Conservation (phyloP, 768 basidiomycete genomes). For the Amanita pseudoporphyria region DNA sequence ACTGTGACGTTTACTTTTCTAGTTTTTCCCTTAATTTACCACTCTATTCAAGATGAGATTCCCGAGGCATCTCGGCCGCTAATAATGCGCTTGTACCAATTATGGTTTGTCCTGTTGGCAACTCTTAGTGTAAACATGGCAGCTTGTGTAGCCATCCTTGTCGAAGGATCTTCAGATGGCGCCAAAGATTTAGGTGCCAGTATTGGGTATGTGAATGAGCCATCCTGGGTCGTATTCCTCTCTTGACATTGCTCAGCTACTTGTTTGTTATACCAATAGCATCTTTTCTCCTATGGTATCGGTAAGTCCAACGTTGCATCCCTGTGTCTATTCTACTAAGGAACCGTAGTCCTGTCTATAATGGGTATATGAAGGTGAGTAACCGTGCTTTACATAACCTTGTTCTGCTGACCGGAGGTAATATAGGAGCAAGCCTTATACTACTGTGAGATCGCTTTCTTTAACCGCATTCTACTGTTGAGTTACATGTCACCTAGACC, state of each 20-base stretch:
- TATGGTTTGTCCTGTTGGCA: slow-evolving; percentile 84
- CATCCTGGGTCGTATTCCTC: slow-evolving; percentile 13
- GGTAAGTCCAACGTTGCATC: slow-evolving; percentile 37
- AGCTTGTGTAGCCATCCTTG: slow-evolving; percentile 79
- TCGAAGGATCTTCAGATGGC: slow-evolving; percentile 66
- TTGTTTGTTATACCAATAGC: slow-evolving; percentile 64
- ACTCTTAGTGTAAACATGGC: slow-evolving; percentile 87
- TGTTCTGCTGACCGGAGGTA: slow-evolving; percentile 14
- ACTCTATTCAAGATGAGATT: slow-evolving; percentile 87
- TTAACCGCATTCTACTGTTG: slow-evolving; percentile 18
- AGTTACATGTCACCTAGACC: slow-evolving; percentile 44
- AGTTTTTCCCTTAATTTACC: slow-evolving; percentile 94
- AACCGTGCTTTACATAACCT: slow-evolving; percentile 9
- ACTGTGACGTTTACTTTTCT: slow-evolving; percentile 13
- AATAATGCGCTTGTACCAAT: slow-evolving; percentile 79
- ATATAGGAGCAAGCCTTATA: slow-evolving; percentile 84
- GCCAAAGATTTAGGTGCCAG: slow-evolving; percentile 75
- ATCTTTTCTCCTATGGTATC: slow-evolving; percentile 94
- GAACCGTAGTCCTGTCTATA: slow-evolving; percentile 77
- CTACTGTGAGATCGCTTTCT: slow-evolving; percentile 57
- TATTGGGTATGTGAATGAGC: slow-evolving; percentile 51
- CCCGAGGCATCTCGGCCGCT: slow-evolving; percentile 71
- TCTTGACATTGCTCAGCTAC: slow-evolving; percentile 42
- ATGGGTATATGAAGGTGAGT: slow-evolving; percentile 91
- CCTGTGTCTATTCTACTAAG: slow-evolving; percentile 9